Base-by-base conservation (phyloP, 768 basidiomycete species). In the Auriculariales sp. region DNA sequence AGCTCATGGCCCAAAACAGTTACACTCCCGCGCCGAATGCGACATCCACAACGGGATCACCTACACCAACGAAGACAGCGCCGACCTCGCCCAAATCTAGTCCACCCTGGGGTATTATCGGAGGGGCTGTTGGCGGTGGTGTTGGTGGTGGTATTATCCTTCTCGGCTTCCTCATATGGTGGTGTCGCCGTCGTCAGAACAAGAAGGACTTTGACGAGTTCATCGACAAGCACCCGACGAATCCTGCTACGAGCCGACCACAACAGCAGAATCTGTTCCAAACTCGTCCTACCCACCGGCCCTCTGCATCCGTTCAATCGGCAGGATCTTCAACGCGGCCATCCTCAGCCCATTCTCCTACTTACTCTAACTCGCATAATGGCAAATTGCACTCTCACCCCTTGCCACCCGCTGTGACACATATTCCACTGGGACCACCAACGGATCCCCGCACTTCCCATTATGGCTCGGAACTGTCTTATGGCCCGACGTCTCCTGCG, bases 91-190 rank as follows among this genome's bases (percentile, higher is more conserved):
- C 34, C 2, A 27, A 24, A 6, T 5, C 15, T 3, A 28, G 44
- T 5, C 39, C 50, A 4, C 50, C 27, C 19, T 28, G 44, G 29
- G 50, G 28, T 10, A 31, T 19, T 28, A 28, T 46, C 25, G 33
- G 24, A 46, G 50, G 50, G 28, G 50, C n/a, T 32, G 39, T 46
- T 5, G 50, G 50, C 10, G 50, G 44, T 14, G 35, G 15, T 14
- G 44, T 36, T 19, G 50, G 36, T 4, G 35, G 29, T 27, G 22
- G 17, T 44, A 27, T 51, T 6, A 27, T 51, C 17, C 14, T 46
- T 22, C 42, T 51, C 19, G 39, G 17, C n/a, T 48, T 30, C n/a
- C n/a, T n/a, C n/a, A n/a, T n/a, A n/a, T n/a, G n/a, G 5, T 25
- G 19, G 39, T 24, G 39, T 24, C 22, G 27, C 12, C 39, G 39